These are phyloP conservation scores for Santalum album DNA, from an alignment of 164 flowering plant species.

Conservation along the genomic window DNA sequence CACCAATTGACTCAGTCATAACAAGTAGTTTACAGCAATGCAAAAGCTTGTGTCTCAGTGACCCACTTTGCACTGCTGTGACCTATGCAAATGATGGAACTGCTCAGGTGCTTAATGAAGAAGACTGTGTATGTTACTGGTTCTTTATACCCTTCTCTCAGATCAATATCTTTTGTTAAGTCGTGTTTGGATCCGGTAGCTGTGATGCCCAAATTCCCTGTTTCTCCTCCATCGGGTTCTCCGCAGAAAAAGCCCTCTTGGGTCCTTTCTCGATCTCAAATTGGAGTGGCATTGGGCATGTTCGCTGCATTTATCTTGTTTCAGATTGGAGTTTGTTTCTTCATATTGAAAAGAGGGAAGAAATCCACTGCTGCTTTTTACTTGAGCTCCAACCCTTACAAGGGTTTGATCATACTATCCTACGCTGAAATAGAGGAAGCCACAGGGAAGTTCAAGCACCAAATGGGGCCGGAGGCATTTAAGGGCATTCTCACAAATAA, in stretches of 20 bases:
- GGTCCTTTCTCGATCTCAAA: slow-evolving; percentile 32
- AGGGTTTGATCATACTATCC: slow-evolving; percentile 34
- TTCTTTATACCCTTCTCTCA: slow-evolving; percentile 33
- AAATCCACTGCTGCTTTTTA: slow-evolving; percentile 13
- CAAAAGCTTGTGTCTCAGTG: slow-evolving; percentile 30
- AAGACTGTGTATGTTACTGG: slow-evolving; percentile 46
- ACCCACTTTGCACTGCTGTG: slow-evolving; percentile 49
- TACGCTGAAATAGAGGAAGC: slow-evolving; percentile 45
- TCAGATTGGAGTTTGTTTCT: slow-evolving; percentile 40
- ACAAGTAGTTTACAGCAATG: slow-evolving; percentile 35
- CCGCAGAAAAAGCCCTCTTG: slow-evolving; percentile 5
- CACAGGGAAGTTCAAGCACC: slow-evolving; percentile 38
- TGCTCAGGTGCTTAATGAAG: slow-evolving; percentile 36
- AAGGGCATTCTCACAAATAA: slow-evolving; percentile 40
- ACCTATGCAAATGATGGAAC: slow-evolving; percentile 52
- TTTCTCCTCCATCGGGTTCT: slow-evolving; percentile 11
- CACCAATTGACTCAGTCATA: slow-evolving; percentile 37
- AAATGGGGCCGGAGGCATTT: slow-evolving; percentile 40
- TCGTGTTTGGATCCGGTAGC: slow-evolving; percentile 61
- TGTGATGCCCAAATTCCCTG: slow-evolving; percentile 15
- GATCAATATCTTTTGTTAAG: slow-evolving; percentile 52
- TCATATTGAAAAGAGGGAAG: slow-evolving; percentile 30
- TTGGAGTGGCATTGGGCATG: slow-evolving; percentile 38
- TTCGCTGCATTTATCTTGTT: slow-evolving; percentile 25
- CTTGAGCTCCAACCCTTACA: slow-evolving; percentile 16